Evolutionary conservation across 257 asterid genomes (phyloP).

Genomic region (Lycium barbarum): DNA sequence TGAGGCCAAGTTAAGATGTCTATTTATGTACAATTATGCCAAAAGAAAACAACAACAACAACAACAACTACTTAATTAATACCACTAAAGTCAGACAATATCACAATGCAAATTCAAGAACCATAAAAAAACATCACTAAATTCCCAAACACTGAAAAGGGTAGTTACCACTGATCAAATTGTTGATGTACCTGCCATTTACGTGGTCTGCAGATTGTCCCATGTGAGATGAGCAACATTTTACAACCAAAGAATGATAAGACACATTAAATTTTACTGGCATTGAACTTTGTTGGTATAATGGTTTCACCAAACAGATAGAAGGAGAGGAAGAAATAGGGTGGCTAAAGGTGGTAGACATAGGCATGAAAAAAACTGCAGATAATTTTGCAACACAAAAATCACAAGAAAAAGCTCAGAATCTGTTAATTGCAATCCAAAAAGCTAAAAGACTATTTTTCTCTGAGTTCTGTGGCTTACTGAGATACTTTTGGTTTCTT

Average conservation of each 20-base stretch:
- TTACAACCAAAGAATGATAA: slow-evolving; percentile 40
- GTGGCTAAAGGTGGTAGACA: slow-evolving; percentile 45
- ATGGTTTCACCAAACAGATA: slow-evolving; percentile 45
- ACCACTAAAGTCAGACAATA: too few relatives aligned
- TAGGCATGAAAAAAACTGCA: slow-evolving; percentile 40
- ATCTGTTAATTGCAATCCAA: background rate
- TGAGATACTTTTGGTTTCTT: background rate
- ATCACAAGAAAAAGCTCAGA: background rate
- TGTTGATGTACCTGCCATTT: slow-evolving; percentile 53
- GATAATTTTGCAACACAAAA: background rate
- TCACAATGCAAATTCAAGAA: too few relatives aligned
- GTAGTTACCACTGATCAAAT: background rate
- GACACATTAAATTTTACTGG: slow-evolving; percentile 32
- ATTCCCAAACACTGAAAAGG: too few relatives aligned
- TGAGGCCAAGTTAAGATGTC: too few relatives aligned
- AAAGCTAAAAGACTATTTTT: background rate
- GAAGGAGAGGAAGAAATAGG: slow-evolving; percentile 49
- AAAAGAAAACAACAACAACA: too few relatives aligned
- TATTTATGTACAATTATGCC: too few relatives aligned
- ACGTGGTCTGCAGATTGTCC: slow-evolving; percentile 52
- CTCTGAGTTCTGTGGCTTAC: background rate
- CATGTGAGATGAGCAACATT: slow-evolving; percentile 54
- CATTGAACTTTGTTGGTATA: slow-evolving; percentile 32
- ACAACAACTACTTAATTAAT: too few relatives aligned
- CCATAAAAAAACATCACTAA: too few relatives aligned